phyloP scores from a whole-genome alignment of 1,284 basidiomycete genomes.

The Cryptococcus amylolentus region DNA sequence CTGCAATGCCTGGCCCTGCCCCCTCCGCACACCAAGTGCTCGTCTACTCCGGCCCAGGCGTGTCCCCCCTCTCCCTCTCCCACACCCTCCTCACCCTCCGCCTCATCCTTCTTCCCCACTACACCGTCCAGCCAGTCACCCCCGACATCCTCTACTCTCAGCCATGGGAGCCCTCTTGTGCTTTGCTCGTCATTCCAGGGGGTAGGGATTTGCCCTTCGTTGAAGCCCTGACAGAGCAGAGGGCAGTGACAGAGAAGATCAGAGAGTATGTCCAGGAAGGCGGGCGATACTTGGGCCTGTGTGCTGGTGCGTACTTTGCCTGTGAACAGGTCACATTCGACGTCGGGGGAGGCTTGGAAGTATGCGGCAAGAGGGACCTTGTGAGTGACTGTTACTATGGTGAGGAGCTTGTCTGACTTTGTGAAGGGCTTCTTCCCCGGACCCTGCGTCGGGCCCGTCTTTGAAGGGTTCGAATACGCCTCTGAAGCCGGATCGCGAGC shows the following conservation, averaged over 20 bases:
- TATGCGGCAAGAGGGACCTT: constrained; percentile 55
- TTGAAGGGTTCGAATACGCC: constrained; percentile 57
- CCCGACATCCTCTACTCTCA: constrained; percentile 59
- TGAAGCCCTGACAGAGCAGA: constrained; percentile 50
- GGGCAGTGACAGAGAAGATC: constrained; percentile 53
- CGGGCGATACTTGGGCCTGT: constrained; percentile 66
- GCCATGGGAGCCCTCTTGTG: constrained; percentile 72
- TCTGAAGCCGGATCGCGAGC: constrained; percentile 51
- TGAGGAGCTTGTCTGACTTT: not conserved
- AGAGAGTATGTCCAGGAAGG: constrained; percentile 64
- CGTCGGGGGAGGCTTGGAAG: constrained; percentile 53
- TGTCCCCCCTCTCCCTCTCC: constrained; percentile 58
- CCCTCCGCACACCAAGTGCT: constrained; percentile 59
- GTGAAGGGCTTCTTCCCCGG: constrained; percentile 58
- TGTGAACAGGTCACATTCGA: constrained; percentile 54
- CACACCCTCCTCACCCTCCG: constrained; percentile 60
- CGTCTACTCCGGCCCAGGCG: constrained; percentile 71
- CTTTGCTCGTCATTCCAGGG: constrained; percentile 71
- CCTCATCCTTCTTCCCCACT: constrained; percentile 64
- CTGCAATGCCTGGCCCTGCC: constrained; percentile 38
- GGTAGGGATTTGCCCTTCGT: constrained; percentile 57
- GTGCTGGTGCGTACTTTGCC: constrained; percentile 60
- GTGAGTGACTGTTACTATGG: constrained; percentile 18
- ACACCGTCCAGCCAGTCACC: constrained; percentile 69
- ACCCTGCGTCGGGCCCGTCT: constrained; percentile 56